Conservation (phyloP, 257 asterid species). For the Jasminum sambac region DNA sequence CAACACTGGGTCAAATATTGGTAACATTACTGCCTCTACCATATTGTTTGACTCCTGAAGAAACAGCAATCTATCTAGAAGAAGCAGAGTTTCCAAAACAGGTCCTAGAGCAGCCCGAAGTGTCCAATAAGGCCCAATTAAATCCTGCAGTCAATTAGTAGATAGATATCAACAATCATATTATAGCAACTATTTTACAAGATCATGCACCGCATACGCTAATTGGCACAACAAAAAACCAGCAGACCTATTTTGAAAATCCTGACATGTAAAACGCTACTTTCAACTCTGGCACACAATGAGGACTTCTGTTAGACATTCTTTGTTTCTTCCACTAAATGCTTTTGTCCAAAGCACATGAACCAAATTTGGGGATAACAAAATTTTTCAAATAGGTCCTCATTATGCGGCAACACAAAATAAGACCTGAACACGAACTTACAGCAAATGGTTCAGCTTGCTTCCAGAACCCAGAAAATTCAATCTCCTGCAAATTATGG, state of each 20-base stretch:
- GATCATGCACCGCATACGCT: neutral
- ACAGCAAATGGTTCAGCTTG: conserved; percentile 62
- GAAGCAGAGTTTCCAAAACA: conserved; percentile 72
- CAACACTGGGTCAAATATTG: conserved; percentile 72
- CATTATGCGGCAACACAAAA: neutral
- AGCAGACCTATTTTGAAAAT: too few species aligned
- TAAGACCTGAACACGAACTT: conserved; percentile 35
- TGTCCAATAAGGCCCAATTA: conserved; percentile 94
- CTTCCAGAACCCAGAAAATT: conserved; percentile 57
- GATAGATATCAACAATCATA: too few species aligned
- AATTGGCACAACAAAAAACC: too few species aligned
- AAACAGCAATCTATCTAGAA: conserved; percentile 80
- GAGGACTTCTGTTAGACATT: too few species aligned
- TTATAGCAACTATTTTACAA: conserved; percentile 9
- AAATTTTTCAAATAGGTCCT: too few species aligned
- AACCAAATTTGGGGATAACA: too few species aligned
- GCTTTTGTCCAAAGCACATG: too few species aligned
- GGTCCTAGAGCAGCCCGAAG: conserved; percentile 90
- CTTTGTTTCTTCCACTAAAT: too few species aligned
- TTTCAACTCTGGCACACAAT: too few species aligned
- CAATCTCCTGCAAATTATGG: conserved; percentile 45
- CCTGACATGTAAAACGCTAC: too few species aligned
- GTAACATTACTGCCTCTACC: conserved; percentile 50
- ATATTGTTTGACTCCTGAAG: conserved; percentile 71
- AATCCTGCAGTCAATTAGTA: conserved; percentile 50